Evolutionary conservation across 2,329 filamentous ascomycete genomes (phyloP).

Genomic region (Paramyrothecium roridum): DNA sequence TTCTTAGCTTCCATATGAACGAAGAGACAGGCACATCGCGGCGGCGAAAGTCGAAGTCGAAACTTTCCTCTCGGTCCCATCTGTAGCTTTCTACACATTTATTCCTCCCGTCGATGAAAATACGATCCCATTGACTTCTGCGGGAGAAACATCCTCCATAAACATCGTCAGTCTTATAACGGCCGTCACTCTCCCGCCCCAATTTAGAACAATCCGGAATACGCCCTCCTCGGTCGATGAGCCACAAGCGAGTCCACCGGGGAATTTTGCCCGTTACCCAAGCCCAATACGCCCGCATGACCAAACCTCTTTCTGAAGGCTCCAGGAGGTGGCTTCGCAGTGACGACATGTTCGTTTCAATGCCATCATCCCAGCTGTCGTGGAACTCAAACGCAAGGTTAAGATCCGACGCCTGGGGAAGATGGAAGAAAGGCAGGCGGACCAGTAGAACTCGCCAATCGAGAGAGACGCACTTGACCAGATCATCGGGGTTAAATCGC

Average conservation of each 20-base stretch:
- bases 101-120: constrained; percentile 3
- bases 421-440: constrained; percentile 3
- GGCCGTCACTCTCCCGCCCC: neutral
- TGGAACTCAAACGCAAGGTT: constrained; percentile 3
- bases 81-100: constrained; percentile 1
- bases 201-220: constrained; percentile 1
- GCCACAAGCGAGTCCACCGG: constrained; percentile 2
- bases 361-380: neutral
- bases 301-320: constrained; percentile 1
- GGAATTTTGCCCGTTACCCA: constrained; percentile 1
- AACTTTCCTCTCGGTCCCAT: neutral
- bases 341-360: neutral
- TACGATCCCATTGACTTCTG: neutral
- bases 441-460: neutral
- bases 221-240: constrained; percentile 2
- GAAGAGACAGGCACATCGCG: neutral
- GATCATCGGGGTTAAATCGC: neutral
- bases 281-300: constrained; percentile 1
- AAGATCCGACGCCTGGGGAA: neutral
- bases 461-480: neutral
- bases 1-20: neutral
- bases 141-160: neutral
- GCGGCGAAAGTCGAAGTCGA: neutral
- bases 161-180: neutral
- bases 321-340: neutral